Evolutionary conservation across 495 filamentous ascomycete species (phyloP).

Genomic region (Neurospora sp.): DNA sequence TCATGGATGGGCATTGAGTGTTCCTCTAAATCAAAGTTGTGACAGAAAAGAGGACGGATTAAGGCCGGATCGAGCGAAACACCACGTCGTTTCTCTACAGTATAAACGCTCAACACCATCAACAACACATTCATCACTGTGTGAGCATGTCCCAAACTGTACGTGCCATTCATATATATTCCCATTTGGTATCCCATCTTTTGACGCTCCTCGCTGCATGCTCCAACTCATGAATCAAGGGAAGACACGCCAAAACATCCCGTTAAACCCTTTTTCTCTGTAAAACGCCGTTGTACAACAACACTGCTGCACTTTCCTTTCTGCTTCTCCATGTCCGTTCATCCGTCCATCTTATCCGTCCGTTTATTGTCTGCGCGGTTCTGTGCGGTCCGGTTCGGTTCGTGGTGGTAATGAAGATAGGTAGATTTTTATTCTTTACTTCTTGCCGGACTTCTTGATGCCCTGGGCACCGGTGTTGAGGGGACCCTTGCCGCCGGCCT

Average conservation of each 20-base stretch:
- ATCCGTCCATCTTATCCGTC: background rate
- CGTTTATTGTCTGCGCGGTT: background rate
- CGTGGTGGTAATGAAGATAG: background rate
- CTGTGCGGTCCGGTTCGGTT: background rate
- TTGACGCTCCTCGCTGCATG: background rate
- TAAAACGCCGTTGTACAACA: background rate
- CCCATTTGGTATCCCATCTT: background rate
- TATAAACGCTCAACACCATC: background rate
- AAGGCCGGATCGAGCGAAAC: background rate
- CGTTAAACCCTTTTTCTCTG: background rate
- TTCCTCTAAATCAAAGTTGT: background rate
- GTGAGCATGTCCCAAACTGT: background rate
- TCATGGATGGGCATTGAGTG: background rate
- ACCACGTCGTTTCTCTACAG: background rate
- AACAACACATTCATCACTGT: background rate
- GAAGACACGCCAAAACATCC: background rate
- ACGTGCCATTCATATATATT: background rate
- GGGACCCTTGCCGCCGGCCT: constrained; percentile 48
- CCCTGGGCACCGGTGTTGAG: constrained; percentile 65
- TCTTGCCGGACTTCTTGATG: constrained; percentile 90
- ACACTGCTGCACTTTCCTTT: background rate
- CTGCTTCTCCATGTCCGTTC: background rate
- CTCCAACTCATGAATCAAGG: background rate
- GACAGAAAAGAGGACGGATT: background rate
- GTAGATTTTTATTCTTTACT: constrained; percentile 34